phyloP scores from a whole-genome alignment of 2,329 filamentous ascomycete genomes.

The Cladosporium colombiae region DNA sequence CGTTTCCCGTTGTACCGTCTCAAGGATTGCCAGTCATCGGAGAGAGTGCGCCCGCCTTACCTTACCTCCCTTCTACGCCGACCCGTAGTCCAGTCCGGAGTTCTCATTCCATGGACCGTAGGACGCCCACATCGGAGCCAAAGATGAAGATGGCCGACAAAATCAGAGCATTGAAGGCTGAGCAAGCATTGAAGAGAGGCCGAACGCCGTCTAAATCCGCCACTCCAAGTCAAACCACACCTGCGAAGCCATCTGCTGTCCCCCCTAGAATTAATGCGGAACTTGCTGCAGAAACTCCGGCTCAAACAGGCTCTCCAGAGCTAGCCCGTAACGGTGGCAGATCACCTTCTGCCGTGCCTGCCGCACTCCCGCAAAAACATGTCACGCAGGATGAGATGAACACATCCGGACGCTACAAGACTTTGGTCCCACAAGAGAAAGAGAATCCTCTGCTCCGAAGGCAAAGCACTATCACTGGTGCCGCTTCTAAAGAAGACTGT shows the following conservation, averaged over 20 bases:
- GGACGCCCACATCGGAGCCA: slow-evolving; percentile 20
- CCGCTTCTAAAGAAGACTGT: slow-evolving; percentile 7
- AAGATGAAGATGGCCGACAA: background rate
- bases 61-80: slow-evolving; percentile 22
- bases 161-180: slow-evolving; percentile 23
- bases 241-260: slow-evolving; percentile 25
- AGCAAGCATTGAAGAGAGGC: slow-evolving; percentile 18
- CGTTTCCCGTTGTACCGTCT: slow-evolving; percentile 29
- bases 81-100: background rate
- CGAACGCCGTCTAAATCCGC: background rate
- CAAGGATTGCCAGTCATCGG: slow-evolving; percentile 28
- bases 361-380: slow-evolving; percentile 28
- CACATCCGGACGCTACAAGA: slow-evolving; percentile 38
- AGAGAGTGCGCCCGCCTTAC: slow-evolving; percentile 30
- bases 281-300: slow-evolving; percentile 23
- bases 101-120: slow-evolving; percentile 8
- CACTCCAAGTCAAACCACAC: background rate
- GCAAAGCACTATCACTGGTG: slow-evolving; percentile 18
- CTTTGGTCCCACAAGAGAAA: slow-evolving; percentile 31
- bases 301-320: slow-evolving; percentile 22
- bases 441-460: slow-evolving; percentile 9
- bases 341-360: slow-evolving; percentile 39
- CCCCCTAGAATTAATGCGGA: slow-evolving; percentile 27
- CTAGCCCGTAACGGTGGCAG: slow-evolving; percentile 26
- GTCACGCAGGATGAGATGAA: slow-evolving; percentile 37